These are phyloP conservation scores for Mucuna pruriens DNA, from an alignment of 306 rosid species.

Conservation along the genomic window DNA sequence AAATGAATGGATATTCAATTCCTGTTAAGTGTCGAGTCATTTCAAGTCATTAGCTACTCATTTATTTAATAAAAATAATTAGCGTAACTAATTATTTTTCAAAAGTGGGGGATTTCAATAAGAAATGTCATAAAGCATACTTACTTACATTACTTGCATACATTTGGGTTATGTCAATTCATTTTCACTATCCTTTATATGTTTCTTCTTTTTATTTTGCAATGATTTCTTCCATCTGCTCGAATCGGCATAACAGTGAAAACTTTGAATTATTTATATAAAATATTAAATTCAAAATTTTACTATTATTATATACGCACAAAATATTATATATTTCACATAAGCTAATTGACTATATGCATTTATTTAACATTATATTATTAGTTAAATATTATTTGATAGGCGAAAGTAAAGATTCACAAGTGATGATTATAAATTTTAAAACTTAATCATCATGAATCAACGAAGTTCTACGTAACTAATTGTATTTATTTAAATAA, in stretches of 20 bases:
- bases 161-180: neutral
- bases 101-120: neutral
- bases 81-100: neutral
- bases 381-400: neutral
- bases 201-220: neutral
- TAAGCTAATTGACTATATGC: neutral
- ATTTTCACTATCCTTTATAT: neutral
- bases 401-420: constrained; percentile 16
- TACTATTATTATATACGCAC: too few relatives aligned
- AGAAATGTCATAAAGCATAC: neutral
- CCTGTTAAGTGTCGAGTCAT: neutral
- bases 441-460: neutral
- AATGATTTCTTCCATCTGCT: too few relatives aligned
- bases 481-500: neutral
- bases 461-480: neutral
- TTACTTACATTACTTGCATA: neutral
- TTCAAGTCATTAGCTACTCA: neutral
- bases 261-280: neutral
- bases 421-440: neutral
- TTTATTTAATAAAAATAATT: neutral
- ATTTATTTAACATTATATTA: neutral
- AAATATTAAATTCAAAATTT: too few relatives aligned
- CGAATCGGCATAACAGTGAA: too few relatives aligned
- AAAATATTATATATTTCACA: neutral
- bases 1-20: neutral